phyloP scores from a whole-genome alignment of 176 grass and related monocot species.

The Leersia perrieri region DNA sequence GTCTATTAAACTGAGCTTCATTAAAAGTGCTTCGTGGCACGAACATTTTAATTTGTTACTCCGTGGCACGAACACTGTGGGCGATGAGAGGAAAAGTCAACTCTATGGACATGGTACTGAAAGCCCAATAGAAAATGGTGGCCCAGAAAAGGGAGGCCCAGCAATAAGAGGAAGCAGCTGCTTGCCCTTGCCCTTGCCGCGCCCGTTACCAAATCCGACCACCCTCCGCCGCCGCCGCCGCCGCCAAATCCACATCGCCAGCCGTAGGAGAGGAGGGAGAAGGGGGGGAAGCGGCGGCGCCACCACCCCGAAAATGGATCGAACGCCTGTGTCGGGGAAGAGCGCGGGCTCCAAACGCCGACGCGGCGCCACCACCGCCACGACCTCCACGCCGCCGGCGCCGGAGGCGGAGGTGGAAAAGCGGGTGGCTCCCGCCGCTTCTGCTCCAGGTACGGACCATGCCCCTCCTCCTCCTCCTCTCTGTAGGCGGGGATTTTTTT shows the following conservation, averaged over 20 bases:
- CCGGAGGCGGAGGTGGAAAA: background rate
- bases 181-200: background rate
- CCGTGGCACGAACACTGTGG: too few species aligned
- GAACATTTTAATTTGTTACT: too few species aligned
- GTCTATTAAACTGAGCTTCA: too few species aligned
- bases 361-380: background rate
- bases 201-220: background rate
- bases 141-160: background rate
- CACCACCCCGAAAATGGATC: background rate
- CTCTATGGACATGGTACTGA: too few species aligned
- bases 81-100: too few species aligned
- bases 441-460: conserved; percentile 24
- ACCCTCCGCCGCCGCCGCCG: background rate
- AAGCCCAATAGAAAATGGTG: background rate
- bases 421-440: background rate
- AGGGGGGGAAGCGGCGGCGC: too few species aligned
- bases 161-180: background rate
- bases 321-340: background rate
- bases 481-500: background rate
- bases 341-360: background rate
- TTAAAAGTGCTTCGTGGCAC: too few species aligned
- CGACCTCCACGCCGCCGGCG: background rate
- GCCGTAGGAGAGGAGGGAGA: too few species aligned
- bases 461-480: background rate
- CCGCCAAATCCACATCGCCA: too few species aligned